phyloP scores from a whole-genome alignment of 345 rosid species.

The Rubroshorea leprosula region DNA sequence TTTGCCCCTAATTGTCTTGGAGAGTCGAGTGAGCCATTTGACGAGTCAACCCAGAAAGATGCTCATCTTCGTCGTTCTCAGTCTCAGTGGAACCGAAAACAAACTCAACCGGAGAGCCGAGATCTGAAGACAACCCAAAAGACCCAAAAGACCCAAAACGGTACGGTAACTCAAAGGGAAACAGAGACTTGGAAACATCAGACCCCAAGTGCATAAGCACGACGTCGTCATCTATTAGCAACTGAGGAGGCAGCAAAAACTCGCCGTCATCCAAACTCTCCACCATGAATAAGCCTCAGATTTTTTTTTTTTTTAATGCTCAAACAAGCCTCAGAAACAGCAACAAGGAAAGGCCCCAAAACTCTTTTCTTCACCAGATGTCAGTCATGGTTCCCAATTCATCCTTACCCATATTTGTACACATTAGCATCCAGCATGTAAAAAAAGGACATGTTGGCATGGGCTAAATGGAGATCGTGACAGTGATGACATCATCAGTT shows the following conservation, averaged over 20 bases:
- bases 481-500: no score
- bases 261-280: slow-evolving; percentile 54
- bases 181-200: slow-evolving; percentile 18
- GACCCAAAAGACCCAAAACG: slow-evolving; percentile 29
- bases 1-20: slow-evolving; percentile 26
- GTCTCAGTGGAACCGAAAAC: slow-evolving; percentile 47
- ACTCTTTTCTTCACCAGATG: no score
- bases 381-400: no score
- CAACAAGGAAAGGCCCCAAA: background rate
- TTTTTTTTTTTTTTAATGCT: slow-evolving; percentile 19
- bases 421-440: no score
- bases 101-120: slow-evolving; percentile 58
- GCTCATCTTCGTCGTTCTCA: slow-evolving; percentile 57
- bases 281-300: no score
- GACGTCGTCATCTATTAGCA: slow-evolving; percentile 66
- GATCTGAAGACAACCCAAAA: slow-evolving; percentile 33
- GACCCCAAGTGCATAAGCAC: slow-evolving; percentile 21
- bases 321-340: slow-evolving; percentile 22
- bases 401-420: no score
- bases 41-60: slow-evolving; percentile 33
- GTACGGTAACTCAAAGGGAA: no score
- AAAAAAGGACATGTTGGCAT: no score
- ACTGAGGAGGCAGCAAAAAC: slow-evolving; percentile 73
- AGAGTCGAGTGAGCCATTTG: slow-evolving; percentile 42
- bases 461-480: no score